These are phyloP conservation scores for Pholiota molesta DNA, from an alignment of 768 basidiomycete genomes.

Conservation along the genomic window DNA sequence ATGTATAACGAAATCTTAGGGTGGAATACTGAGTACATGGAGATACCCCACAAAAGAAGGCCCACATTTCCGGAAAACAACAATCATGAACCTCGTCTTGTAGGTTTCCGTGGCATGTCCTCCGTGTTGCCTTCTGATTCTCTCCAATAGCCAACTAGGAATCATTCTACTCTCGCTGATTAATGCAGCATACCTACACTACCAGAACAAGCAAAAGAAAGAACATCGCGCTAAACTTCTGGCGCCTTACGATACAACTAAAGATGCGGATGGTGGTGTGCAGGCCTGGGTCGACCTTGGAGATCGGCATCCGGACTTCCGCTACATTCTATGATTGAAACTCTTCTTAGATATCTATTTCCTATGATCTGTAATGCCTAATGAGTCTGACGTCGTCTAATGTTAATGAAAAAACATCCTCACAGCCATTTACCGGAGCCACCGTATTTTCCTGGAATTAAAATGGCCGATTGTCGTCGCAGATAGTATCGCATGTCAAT, in stretches of 20 bases:
- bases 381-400: not conserved
- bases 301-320: slow-evolving; percentile 40
- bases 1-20: slow-evolving; percentile 23
- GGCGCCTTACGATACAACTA: slow-evolving; percentile 29
- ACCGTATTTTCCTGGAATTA: not conserved
- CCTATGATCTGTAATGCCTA: slow-evolving; percentile 22
- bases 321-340: slow-evolving; percentile 21
- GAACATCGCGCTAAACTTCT: slow-evolving; percentile 29
- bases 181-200: slow-evolving; percentile 32
- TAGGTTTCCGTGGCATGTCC: slow-evolving; percentile 18
- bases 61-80: slow-evolving; percentile 37
- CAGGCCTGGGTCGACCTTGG: slow-evolving; percentile 39
- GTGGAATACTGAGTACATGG: slow-evolving; percentile 46
- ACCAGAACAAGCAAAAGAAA: slow-evolving; percentile 29
- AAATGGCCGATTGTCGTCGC: not conserved
- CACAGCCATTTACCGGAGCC: not conserved
- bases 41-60: slow-evolving; percentile 40
- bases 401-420: not conserved
- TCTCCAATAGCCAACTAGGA: slow-evolving; percentile 24
- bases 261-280: slow-evolving; percentile 29
- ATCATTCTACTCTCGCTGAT: slow-evolving; percentile 24
- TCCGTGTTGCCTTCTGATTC: not conserved
- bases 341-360: not conserved
- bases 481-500: not conserved
- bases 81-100: slow-evolving; percentile 40